phyloP scores from a whole-genome alignment of 1,284 basidiomycete genomes.

The Thecaphora thlaspeos region DNA sequence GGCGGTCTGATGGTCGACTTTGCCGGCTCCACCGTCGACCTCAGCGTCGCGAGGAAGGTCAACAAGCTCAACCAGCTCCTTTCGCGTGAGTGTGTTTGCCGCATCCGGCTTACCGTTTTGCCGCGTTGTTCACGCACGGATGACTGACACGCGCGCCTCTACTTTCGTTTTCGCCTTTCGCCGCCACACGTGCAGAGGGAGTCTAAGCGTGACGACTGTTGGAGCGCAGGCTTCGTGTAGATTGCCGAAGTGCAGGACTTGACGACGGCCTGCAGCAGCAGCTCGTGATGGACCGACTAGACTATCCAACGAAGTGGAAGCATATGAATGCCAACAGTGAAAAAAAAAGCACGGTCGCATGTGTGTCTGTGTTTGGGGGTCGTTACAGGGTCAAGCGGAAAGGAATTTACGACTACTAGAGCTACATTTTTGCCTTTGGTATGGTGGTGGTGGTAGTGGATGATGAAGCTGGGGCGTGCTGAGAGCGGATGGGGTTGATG shows the following conservation, averaged over 20 bases:
- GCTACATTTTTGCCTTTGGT: background rate
- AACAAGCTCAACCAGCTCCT: slow-evolving; percentile 90
- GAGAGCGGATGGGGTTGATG: slow-evolving; percentile 14
- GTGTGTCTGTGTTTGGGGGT: too few relatives aligned
- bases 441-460: too few relatives aligned
- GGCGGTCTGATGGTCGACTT: slow-evolving; percentile 88
- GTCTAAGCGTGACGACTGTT: background rate
- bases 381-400: too few relatives aligned
- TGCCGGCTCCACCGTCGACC: slow-evolving; percentile 95
- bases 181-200: background rate
- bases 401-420: too few relatives aligned
- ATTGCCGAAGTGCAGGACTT: too few relatives aligned
- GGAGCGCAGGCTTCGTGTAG: too few relatives aligned
- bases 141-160: background rate
- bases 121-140: background rate
- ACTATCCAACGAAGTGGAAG: too few relatives aligned
- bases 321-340: too few relatives aligned
- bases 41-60: slow-evolving; percentile 87
- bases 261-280: too few relatives aligned
- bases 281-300: too few relatives aligned
- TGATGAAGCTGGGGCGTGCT: background rate
- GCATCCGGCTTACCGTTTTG: background rate
- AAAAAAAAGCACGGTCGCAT: too few relatives aligned
- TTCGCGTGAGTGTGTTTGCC: slow-evolving; percentile 14
- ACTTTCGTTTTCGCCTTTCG: background rate